phyloP scores from a whole-genome alignment of 192 early-diverging fungal genomes.

The Entomortierella beljakovae region DNA sequence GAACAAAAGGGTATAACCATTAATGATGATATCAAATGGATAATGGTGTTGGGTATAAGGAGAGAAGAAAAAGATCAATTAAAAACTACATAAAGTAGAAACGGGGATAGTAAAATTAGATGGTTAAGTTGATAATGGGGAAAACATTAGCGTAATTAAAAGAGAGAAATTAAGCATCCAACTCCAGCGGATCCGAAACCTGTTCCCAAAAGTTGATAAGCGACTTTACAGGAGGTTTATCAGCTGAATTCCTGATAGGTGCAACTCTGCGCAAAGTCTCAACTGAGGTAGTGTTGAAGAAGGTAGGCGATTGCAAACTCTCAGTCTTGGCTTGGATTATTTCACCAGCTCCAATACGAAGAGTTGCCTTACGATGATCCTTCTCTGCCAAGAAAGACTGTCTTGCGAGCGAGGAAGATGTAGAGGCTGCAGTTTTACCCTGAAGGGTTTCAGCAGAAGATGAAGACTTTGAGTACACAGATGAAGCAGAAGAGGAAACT shows the following conservation, averaged over 20 bases:
- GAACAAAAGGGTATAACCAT: too few relatives aligned
- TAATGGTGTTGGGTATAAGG: too few relatives aligned
- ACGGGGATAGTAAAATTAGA: too few relatives aligned
- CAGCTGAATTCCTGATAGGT: neutral
- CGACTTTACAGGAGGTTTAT: conserved; percentile 38
- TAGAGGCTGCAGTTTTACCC: neutral
- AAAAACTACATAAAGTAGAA: too few relatives aligned
- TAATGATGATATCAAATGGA: too few relatives aligned
- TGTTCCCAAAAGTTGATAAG: conserved; percentile 52
- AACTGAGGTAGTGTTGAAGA: neutral
- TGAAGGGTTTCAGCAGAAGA: conserved; percentile 5
- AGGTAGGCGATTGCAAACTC: conserved; percentile 28
- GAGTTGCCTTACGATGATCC: conserved; percentile 33
- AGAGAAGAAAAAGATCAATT: too few relatives aligned
- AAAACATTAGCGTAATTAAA: neutral
- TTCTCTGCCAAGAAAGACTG: conserved; percentile 31
- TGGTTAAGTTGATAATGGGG: neutral
- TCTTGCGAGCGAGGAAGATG: conserved; percentile 6
- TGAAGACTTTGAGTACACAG: conserved; percentile 18
- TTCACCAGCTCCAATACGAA: conserved; percentile 19
- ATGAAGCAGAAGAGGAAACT: conserved; percentile 11
- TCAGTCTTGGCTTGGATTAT: conserved; percentile 29
- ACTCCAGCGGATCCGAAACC: conserved; percentile 27
- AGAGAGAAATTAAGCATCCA: conserved; percentile 10
- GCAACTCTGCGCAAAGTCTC: conserved; percentile 4